A percentile compares a stretch with the other conserved stretches of the same genome.
These are phyloP conservation scores for Gypsophila paniculata DNA, from an alignment of 179 eudicot species.

Conservation along the genomic window DNA sequence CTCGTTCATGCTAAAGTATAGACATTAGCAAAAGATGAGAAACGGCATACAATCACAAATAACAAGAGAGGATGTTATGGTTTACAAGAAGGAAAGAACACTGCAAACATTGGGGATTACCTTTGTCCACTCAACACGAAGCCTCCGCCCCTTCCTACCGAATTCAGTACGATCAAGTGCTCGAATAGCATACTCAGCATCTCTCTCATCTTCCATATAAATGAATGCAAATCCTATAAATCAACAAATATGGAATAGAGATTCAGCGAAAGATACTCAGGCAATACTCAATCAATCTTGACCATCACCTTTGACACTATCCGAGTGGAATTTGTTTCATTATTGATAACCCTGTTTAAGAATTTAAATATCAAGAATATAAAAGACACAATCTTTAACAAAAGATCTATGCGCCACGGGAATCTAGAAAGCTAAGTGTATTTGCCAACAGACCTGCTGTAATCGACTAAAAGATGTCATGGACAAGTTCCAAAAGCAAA, in stretches of 20 bases:
- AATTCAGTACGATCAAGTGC: constrained; percentile 62
- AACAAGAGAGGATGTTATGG: background rate
- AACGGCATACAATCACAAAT: background rate
- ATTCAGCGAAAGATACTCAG: constrained; percentile 14
- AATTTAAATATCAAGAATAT: constrained; percentile 8
- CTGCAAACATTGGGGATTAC: constrained; percentile 25
- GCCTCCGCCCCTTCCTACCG: constrained; percentile 78
- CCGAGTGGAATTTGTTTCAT: constrained; percentile 9
- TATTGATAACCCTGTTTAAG: constrained; percentile 17
- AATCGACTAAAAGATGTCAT: constrained; percentile 62
- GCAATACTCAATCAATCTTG: constrained; percentile 5
- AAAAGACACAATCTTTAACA: background rate
- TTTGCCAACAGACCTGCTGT: constrained; percentile 81
- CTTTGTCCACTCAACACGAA: constrained; percentile 89
- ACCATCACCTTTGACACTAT: constrained; percentile 21
- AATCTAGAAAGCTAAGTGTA: constrained; percentile 47
- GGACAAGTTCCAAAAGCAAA: constrained; percentile 69
- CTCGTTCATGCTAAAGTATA: constrained; percentile 58
- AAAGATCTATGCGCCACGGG: constrained; percentile 28
- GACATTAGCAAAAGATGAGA: background rate
- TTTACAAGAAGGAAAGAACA: background rate
- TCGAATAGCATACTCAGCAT: constrained; percentile 79
- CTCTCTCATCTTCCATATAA: constrained; percentile 68
- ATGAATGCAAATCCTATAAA: constrained; percentile 61
- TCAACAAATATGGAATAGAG: background rate